Evolutionary conservation across 2,329 filamentous ascomycete species (phyloP), one percentile per base, ranked within the genome.

Genomic region (Colletotrichum sp.): DNA sequence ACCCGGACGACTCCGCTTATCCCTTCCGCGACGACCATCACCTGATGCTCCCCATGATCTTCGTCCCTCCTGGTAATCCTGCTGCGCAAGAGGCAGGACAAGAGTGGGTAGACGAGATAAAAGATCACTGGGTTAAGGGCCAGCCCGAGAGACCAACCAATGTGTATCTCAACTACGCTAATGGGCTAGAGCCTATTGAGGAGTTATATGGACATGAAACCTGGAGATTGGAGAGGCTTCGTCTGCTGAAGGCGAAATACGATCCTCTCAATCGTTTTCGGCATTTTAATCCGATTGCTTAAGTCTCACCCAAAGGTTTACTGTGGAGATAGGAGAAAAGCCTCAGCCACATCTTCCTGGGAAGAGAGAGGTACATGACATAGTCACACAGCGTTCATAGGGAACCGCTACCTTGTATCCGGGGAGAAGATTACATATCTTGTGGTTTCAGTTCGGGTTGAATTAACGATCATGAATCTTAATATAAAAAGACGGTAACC

Each of bases 161-260:
- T 1, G 64, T 72, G 9, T 80, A 80, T 21, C 75, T 79, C 13
- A 80, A 80, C 59, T 80, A 80, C 38, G 78, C 77, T 13, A 63
- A 43, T 5, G 78, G 78, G 6, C 21, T 70, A 16, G 78, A 80
- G 59, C 21, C 75, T 0, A 24, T 77, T n/a, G 74, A 79, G 24
- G 55, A 70, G 8, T 66, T 76, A 4, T 80, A 80, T 43, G 77
- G 79, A 2, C 67, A 77, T 43, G 57, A 69, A 24, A 27, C 2
- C 5, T 69, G 61, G 61, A 38, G 61, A 11, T 2, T 64, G 24
- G 16, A 21, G 1, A 43, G 4, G 11, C 61, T 64, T 31, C 36
- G 36, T 64, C 24, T 16, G 13, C 61, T 64, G 6, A 64, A 64
- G 61, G 24, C 34, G 13, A 31, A 64, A n/a, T 64, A 64, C 13